These are phyloP conservation scores for Rhodotorula toruloides DNA, from an alignment of 768 basidiomycete genomes.

Conservation along the genomic window DNA sequence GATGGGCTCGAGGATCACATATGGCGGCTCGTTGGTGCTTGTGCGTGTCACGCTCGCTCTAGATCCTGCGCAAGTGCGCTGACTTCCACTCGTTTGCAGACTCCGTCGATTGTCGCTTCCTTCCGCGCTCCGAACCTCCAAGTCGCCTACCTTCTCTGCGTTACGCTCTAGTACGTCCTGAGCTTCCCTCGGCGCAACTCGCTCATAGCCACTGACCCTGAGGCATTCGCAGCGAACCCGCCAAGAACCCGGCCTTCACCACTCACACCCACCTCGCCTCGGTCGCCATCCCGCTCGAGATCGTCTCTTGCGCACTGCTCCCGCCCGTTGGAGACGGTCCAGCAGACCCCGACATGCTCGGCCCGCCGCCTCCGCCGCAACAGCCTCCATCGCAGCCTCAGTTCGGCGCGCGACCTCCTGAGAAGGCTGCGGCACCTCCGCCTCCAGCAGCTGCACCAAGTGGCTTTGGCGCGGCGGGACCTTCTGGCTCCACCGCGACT, in stretches of 20 bases:
- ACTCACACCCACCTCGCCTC: slow-evolving; percentile 6
- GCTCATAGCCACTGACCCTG: not conserved
- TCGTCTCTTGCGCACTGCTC: slow-evolving; percentile 13
- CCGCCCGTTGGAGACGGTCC: no score
- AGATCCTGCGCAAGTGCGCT: not conserved
- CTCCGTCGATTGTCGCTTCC: not conserved
- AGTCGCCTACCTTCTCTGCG: slow-evolving; percentile 17
- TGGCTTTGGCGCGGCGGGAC: not conserved
- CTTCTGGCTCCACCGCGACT: not conserved
- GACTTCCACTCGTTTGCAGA: not conserved
- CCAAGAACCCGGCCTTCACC: not conserved
- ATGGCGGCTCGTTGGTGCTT: slow-evolving; percentile 12
- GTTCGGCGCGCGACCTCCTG: not conserved
- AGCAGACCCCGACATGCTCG: no score
- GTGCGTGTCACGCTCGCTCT: not conserved
- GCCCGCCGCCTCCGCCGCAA: not conserved
- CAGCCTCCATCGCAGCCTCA: not conserved
- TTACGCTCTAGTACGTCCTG: slow-evolving; percentile 22
- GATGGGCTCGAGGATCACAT: slow-evolving; percentile 7
- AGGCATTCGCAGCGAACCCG: not conserved
- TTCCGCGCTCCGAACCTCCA: slow-evolving; percentile 31
- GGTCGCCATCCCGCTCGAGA: slow-evolving; percentile 22
- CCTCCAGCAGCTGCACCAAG: not conserved
- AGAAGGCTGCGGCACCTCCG: not conserved
- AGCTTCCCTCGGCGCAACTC: not conserved